Evolutionary conservation across 495 filamentous ascomycete genomes (phyloP), one percentile per base, ranked within the genome.

Genomic region (Neurospora cerealis): DNA sequence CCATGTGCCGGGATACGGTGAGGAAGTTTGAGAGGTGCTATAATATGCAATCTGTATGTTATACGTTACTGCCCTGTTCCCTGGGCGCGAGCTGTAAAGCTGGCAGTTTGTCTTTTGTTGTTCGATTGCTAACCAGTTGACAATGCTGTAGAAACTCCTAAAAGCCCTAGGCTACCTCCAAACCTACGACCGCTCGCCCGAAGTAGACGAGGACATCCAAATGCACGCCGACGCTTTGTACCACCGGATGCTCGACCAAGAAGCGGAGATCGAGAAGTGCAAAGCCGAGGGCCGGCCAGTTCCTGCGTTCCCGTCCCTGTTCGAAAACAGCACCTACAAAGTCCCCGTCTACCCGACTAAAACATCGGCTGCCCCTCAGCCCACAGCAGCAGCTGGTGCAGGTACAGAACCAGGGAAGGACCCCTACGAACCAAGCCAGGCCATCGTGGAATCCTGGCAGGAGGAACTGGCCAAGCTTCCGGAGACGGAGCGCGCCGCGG

Each of bases 181-280:
- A 0, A 86, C 86, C 44, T 85, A 87, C 74, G 84, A 90, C 17
- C 87, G 89, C n/a, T 84, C 88, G 42, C 76, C 84, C 6, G 91
- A 91, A 62, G 87, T 91, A 70, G 92, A 97, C 76, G 96, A 98
- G 83, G 85, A 89, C 72, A 97, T 99, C 74, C 96, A 99, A 83
- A 93, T 99, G 92, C 93, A 96, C 81, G 95, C 93, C 70, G 94
- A 98, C 82, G 89, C 87, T 71, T 85, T 98, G 40, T 98, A 94
- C 80, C 93, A 96, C 75, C 87, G 90, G 74, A 92, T 97, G 91
- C 81, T 95, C 24, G 86, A 87, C 69, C 93, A 94, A 78, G 93
- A 98, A 82, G 82, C 82, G 48, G 87, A 85, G 75, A 87, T 92
- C 32, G 86, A 90, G 72, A 85, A 89, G 76, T 93, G 93, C 28